These are phyloP conservation scores for Castanea sativa DNA, from an alignment of 306 rosid genomes.

Conservation along the genomic window DNA sequence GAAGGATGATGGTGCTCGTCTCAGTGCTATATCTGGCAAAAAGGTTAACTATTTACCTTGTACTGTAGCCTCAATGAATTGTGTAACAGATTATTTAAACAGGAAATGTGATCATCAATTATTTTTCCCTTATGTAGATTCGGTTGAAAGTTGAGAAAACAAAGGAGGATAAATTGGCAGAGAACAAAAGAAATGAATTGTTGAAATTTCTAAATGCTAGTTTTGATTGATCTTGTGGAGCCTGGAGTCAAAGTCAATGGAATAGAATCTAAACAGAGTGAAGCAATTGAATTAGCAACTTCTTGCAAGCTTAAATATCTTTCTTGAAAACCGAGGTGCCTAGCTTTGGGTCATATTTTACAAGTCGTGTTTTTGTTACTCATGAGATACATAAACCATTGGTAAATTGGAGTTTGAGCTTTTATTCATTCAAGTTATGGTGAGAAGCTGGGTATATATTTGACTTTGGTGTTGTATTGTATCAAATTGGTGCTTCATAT, in stretches of 20 bases:
- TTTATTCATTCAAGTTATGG: not conserved
- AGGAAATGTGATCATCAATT: not conserved
- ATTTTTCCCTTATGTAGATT: conserved; percentile 44
- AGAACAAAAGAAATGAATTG: conserved; percentile 89
- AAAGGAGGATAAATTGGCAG: conserved; percentile 89
- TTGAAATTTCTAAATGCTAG: conserved; percentile 94
- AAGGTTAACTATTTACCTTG: conserved; percentile 43
- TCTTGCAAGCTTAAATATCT: conserved; percentile 11
- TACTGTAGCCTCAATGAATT: not conserved
- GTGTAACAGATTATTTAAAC: not conserved
- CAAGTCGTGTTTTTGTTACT: not conserved
- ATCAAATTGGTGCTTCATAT: conserved; percentile 9
- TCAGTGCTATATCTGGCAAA: conserved; percentile 97
- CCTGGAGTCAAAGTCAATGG: conserved; percentile 24
- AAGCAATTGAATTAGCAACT: conserved; percentile 13
- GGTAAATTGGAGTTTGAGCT: conserved; percentile 1
- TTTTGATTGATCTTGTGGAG: conserved; percentile 57
- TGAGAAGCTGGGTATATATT: not conserved
- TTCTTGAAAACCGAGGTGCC: conserved; percentile 1
- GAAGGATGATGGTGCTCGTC: conserved; percentile 81
- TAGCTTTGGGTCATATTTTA: conserved; percentile 8
- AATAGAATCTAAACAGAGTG: conserved; percentile 19
- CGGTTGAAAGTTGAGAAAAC: conserved; percentile 88
- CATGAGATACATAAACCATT: not conserved
- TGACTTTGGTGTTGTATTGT: conserved; percentile 17